phyloP scores from a whole-genome alignment of 129 eudicot genomes.

The Glebionis coronaria region DNA sequence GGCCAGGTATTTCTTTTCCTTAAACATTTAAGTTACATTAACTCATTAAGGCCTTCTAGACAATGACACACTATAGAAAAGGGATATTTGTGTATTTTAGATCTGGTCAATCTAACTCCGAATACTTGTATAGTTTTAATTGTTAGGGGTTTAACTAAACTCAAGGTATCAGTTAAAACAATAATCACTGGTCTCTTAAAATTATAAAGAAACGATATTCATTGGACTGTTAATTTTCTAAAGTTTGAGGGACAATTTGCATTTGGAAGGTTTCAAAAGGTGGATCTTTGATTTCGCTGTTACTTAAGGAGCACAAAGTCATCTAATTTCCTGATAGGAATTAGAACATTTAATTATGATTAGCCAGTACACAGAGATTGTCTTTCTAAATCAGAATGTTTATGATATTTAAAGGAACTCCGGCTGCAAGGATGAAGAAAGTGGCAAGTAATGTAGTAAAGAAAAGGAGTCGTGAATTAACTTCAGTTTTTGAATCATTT shows the following conservation, averaged over 20 bases:
- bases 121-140: not conserved
- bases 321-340: not conserved
- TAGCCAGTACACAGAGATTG: not conserved
- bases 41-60: not conserved
- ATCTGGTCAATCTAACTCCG: not conserved
- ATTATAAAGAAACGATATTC: too few species aligned
- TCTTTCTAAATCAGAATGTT: conserved; percentile 3
- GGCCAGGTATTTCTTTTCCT: conserved; percentile 69
- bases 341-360: conserved; percentile 5
- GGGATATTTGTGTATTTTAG: not conserved
- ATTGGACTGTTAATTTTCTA: too few species aligned
- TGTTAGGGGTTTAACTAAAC: not conserved
- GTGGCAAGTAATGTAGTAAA: conserved; percentile 81
- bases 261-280: not conserved
- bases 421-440: conserved; percentile 99
- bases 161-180: not conserved
- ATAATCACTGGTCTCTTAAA: not conserved
- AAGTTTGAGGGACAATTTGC: not conserved
- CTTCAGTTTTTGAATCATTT: conserved; percentile 86
- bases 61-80: not conserved
- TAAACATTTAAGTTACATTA: not conserved
- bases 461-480: conserved; percentile 92
- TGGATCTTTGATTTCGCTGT: not conserved
- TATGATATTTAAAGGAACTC: conserved; percentile 64
- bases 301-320: conserved; percentile 15